These are phyloP conservation scores for Friedmanniomyces simplex DNA, from an alignment of 495 filamentous ascomycete species.

Conservation along the genomic window DNA sequence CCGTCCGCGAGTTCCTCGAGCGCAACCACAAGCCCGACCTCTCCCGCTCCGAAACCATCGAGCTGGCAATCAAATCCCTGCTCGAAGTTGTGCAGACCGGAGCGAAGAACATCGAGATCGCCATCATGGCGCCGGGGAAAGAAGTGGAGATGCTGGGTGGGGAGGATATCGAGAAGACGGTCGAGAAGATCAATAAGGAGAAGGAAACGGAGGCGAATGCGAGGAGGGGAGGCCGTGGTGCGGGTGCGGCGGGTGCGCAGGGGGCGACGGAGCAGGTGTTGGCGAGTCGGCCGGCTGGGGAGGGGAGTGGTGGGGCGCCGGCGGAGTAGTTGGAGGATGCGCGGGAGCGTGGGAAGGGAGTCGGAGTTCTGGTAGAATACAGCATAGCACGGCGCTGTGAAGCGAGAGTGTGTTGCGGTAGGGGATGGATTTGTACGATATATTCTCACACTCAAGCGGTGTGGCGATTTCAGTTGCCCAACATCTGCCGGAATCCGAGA, in stretches of 20 bases:
- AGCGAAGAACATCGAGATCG: constrained; percentile 99
- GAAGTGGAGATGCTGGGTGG: constrained; percentile 85
- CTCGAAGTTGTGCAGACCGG: constrained; percentile 97
- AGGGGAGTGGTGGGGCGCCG: constrained; percentile 4
- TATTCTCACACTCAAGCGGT: no score
- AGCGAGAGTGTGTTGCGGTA: no score
- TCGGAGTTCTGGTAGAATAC: no score
- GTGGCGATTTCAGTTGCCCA: no score
- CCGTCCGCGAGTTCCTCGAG: constrained; percentile 94
- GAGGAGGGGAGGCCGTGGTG: constrained; percentile 5
- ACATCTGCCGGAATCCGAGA: no score
- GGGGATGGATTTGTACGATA: no score
- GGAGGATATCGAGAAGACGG: constrained; percentile 90
- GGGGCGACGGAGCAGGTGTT: constrained; percentile 12
- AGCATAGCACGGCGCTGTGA: no score
- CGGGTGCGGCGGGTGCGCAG: constrained; percentile 11
- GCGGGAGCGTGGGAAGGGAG: not conserved
- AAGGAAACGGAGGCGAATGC: constrained; percentile 87
- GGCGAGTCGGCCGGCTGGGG: constrained; percentile 17
- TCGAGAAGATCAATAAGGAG: constrained; percentile 97
- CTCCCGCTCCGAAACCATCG: constrained; percentile 93
- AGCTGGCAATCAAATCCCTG: constrained; percentile 92
- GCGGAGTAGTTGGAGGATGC: not conserved
- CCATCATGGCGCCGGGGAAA: constrained; percentile 94
- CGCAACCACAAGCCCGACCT: constrained; percentile 95